A percentile compares a stretch with the other conserved stretches of the same genome.
These are phyloP conservation scores for Phytophthora sansomeana DNA, from an alignment of 352 stramenopile genomes.

Conservation along the genomic window DNA sequence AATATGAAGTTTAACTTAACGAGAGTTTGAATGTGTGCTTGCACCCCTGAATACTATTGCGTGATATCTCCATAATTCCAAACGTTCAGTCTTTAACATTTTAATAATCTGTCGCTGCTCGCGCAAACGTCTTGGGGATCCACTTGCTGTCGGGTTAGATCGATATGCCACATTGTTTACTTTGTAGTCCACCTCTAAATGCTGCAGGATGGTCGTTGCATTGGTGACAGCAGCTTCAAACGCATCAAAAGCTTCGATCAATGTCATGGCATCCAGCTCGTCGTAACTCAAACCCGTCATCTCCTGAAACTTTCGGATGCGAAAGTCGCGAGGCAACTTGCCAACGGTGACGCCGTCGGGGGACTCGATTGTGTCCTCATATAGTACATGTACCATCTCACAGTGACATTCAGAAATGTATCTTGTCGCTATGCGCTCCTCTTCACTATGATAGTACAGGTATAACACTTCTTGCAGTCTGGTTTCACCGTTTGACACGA, in stretches of 20 bases:
- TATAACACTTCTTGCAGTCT: too few species aligned
- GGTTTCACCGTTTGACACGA: too few species aligned
- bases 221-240: slow-evolving; percentile 40
- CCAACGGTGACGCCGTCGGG: slow-evolving; percentile 42
- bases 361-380: slow-evolving; percentile 23
- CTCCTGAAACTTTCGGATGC: slow-evolving; percentile 68
- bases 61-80: too few species aligned
- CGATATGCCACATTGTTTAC: not conserved
- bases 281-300: slow-evolving; percentile 48
- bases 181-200: slow-evolving; percentile 14
- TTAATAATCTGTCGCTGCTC: not conserved
- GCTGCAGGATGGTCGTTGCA: slow-evolving; percentile 37
- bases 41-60: too few species aligned
- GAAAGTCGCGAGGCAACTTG: slow-evolving; percentile 55
- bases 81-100: not conserved
- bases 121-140: slow-evolving; percentile 28
- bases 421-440: too few species aligned
- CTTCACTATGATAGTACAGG: too few species aligned
- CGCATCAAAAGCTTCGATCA: slow-evolving; percentile 42
- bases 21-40: too few species aligned
- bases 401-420: too few species aligned
- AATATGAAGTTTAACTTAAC: too few species aligned
- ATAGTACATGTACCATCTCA: too few species aligned
- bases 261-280: slow-evolving; percentile 49
- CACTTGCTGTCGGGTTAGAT: slow-evolving; percentile 19